Percentiles rank a stretch among this genome's conserved stretches.
phyloP scores from a whole-genome alignment of 2,329 filamentous ascomycete genomes.

The Macrophomina tecta region DNA sequence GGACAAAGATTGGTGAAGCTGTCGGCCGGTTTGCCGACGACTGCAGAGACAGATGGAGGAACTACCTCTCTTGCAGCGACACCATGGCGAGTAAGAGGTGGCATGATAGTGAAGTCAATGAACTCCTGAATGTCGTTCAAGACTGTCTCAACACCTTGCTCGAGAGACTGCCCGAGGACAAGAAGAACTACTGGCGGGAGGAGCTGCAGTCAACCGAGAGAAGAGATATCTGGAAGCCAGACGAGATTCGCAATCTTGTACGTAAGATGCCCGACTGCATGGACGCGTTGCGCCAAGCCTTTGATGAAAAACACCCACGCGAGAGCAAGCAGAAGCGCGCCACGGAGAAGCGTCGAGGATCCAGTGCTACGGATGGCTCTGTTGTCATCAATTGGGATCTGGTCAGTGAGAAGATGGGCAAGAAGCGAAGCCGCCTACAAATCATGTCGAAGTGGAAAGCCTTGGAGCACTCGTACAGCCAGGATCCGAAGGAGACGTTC shows the following conservation, averaged over 20 bases:
- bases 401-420: slow-evolving; percentile 67
- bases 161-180: slow-evolving; percentile 36
- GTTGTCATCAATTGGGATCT: slow-evolving; percentile 65
- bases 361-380: slow-evolving; percentile 16
- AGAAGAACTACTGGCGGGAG: slow-evolving; percentile 26
- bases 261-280: slow-evolving; percentile 34
- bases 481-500: slow-evolving; percentile 19
- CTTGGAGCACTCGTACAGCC: slow-evolving; percentile 9
- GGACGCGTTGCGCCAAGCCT: slow-evolving; percentile 13
- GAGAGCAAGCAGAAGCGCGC: slow-evolving; percentile 25
- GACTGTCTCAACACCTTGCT: slow-evolving; percentile 59
- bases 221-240: slow-evolving; percentile 31
- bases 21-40: slow-evolving; percentile 69
- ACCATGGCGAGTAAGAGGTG: slow-evolving; percentile 62
- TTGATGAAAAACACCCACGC: slow-evolving; percentile 15
- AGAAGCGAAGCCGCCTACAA: slow-evolving; percentile 68
- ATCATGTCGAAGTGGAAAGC: slow-evolving; percentile 71
- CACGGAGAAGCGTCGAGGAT: slow-evolving; percentile 19
- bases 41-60: slow-evolving; percentile 72
- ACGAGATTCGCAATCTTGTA: slow-evolving; percentile 39
- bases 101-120: slow-evolving; percentile 65
- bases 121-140: slow-evolving; percentile 60
- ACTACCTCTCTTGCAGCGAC: slow-evolving; percentile 67
- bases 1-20: slow-evolving; percentile 65
- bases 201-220: slow-evolving; percentile 33